Base-by-base conservation (phyloP, 2,329 filamentous ascomycete genomes). In the Venturia asperata region DNA sequence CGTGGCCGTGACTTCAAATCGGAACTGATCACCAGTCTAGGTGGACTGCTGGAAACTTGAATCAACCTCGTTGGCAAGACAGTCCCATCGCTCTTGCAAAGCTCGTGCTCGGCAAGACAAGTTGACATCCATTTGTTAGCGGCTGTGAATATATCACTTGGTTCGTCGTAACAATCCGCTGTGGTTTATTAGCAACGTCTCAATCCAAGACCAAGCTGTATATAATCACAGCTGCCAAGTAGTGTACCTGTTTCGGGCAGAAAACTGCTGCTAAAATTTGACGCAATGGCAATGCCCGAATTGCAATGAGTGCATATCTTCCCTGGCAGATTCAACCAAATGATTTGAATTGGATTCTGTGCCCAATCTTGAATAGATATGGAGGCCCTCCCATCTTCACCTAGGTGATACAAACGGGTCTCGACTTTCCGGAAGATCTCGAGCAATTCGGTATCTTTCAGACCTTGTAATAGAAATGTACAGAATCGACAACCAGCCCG, bases 101-200 rank as follows among this genome's bases (percentile, higher is more conserved):
- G 49, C 4, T 55, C 49, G 10, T 55, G 49, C 15, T 55, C 49
- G 1, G 24, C 27, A 34, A 55, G 49, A 7, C 49, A 55, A 17
- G 49, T 34, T 34, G 49, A 30, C 24, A 55, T 55, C 49, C 49
- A 55, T 19, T 30, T 55, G 1, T 34, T 55, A 15, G 49, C 17
- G 15, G 34, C 19, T 4, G 13, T 19, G 49, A 55, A 55, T 5
- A 55, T 24, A 55, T 55, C 24, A n/a, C 24, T 6, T 9, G 49
- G 49, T 55, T 55, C 24, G 15, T 55, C 49, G 13, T 55, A n/a
- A 17, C 49, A 55, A 55, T 55, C 49, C 24, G 49, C 49, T 55
- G 11, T 24, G 34, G 5, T 34, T 30, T 1, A 19, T 55, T 7
- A 55, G 49, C 24, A 11, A 34, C 5, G n/a, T 24, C 45, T 47